Percentiles rank a stretch among this genome's conserved stretches.
These are phyloP conservation scores for Populus simonii DNA, from an alignment of 345 rosid species.

Conservation along the genomic window DNA sequence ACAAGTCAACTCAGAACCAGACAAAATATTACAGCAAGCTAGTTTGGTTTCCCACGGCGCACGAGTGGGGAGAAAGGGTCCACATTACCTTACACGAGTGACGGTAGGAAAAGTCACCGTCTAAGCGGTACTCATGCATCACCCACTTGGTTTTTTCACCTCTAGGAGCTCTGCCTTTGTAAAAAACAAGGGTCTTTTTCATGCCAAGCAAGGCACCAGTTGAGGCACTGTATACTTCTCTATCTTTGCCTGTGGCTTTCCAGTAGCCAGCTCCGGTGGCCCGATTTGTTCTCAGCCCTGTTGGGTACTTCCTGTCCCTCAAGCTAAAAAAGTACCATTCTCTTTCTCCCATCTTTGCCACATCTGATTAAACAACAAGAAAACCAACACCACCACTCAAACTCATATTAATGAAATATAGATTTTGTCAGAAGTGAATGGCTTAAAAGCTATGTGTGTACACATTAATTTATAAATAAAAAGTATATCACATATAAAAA, in stretches of 20 bases:
- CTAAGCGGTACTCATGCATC: constrained; percentile 93
- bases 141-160: constrained; percentile 95
- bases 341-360: constrained; percentile 84
- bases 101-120: constrained; percentile 69
- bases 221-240: constrained; percentile 54
- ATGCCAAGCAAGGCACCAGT: constrained; percentile 68
- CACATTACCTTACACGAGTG: constrained; percentile 71
- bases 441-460: background rate
- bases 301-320: constrained; percentile 89
- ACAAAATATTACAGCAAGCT: constrained; percentile 22
- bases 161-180: constrained; percentile 83
- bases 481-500: too few relatives aligned
- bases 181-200: constrained; percentile 87
- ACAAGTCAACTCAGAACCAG: constrained; percentile 44
- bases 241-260: constrained; percentile 92
- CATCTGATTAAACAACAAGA: constrained; percentile 32
- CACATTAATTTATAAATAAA: background rate
- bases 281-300: constrained; percentile 80
- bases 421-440: background rate
- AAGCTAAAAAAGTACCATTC: constrained; percentile 91
- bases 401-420: background rate
- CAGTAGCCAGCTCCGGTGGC: constrained; percentile 90
- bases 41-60: constrained; percentile 7
- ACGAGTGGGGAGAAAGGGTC: constrained; percentile 4
- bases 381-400: background rate